Conservation (phyloP, 2,329 filamentous ascomycete genomes). For the Cercospora nicotianae region DNA sequence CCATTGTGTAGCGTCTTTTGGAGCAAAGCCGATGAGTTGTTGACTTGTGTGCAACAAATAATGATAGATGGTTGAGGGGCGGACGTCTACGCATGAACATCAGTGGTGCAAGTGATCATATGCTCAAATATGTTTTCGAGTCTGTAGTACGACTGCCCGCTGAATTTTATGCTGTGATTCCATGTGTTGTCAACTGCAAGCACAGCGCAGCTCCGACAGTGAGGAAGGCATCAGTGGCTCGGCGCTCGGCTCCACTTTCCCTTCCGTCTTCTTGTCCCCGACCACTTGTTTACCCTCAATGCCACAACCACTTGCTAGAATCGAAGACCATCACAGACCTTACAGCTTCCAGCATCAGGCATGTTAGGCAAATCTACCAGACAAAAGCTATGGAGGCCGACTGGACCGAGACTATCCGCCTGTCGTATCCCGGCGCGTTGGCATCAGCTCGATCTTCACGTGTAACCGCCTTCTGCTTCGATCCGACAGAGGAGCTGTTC, state of each 20-base stretch:
- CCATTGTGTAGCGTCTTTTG: neutral
- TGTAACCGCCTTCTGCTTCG: conserved; percentile 81
- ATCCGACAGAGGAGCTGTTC: conserved; percentile 82
- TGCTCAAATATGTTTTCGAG: neutral
- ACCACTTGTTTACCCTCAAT: neutral
- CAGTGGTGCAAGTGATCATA: neutral
- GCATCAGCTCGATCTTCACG: conserved; percentile 68
- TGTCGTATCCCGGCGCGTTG: conserved; percentile 75
- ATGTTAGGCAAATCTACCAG: neutral
- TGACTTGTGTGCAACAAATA: neutral
- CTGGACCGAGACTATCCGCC: conserved; percentile 69
- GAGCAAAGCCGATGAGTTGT: neutral
- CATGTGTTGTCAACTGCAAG: neutral
- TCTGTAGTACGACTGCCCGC: neutral
- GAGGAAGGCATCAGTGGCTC: neutral
- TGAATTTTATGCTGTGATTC: neutral
- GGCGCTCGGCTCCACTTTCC: neutral
- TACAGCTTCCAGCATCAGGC: neutral
- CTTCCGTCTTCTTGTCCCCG: neutral
- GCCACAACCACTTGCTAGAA: neutral
- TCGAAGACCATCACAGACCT: neutral
- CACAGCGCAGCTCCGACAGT: neutral
- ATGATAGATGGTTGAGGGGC: neutral
- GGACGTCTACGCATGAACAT: neutral
- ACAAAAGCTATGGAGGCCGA: conserved; percentile 51